These are phyloP conservation scores for Termitomyces sp. DNA, from an alignment of 768 basidiomycete species.

Conservation along the genomic window DNA sequence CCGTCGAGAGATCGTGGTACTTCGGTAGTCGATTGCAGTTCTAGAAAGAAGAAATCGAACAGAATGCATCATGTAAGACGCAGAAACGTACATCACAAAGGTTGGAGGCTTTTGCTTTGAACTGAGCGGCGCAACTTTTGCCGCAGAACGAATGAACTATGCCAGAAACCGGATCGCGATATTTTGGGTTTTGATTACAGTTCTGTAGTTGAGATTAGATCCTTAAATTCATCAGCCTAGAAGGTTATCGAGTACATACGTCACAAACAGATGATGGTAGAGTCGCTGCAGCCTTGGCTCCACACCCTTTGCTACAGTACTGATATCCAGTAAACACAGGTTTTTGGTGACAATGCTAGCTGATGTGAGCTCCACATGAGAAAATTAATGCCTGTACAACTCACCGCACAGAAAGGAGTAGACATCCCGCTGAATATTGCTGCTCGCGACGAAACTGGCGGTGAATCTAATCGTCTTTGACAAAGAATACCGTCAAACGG, in stretches of 20 bases:
- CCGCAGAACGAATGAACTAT: conserved; percentile 1
- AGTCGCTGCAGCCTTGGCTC: not conserved
- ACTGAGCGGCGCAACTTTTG: not conserved
- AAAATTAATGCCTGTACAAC: not conserved
- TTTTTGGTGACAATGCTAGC: not conserved
- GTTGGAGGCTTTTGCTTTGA: not conserved
- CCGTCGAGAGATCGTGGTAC: conserved; percentile 48
- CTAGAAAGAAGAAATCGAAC: conserved; percentile 25
- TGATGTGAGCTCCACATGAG: not conserved
- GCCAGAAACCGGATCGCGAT: not conserved
- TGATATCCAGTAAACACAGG: not conserved
- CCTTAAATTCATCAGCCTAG: not conserved
- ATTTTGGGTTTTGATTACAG: not conserved
- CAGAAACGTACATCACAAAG: conserved; percentile 44
- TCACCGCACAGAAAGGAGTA: not conserved
- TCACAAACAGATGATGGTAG: not conserved
- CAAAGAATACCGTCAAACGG: no score
- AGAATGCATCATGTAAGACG: not conserved
- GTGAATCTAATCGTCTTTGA: not conserved
- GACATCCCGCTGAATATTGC: not conserved
- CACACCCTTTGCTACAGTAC: not conserved
- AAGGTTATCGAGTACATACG: not conserved
- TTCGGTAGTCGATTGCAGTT: conserved; percentile 62
- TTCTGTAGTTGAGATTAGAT: not conserved
- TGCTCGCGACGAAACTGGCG: not conserved